Evolutionary conservation across 176 grass and related monocot species (phyloP).

Genomic region (Aegilops tauschii): DNA sequence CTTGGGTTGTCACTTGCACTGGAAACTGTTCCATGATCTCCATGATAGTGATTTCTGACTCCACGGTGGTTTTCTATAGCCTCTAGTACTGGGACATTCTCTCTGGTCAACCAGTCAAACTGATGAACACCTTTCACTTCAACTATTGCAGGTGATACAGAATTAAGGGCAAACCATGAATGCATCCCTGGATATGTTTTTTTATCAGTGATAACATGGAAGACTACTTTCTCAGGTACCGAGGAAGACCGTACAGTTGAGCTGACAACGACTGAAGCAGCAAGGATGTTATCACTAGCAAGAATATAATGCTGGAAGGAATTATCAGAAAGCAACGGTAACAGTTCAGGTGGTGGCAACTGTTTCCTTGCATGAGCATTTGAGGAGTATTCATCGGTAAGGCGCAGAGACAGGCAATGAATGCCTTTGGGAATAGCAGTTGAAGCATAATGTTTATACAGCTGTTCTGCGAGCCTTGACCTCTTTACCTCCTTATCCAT

Average conservation of each 20-base stretch:
- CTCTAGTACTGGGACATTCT: constrained; percentile 91
- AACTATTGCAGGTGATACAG: constrained; percentile 75
- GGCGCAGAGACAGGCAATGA: constrained; percentile 85
- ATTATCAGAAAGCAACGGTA: constrained; percentile 83
- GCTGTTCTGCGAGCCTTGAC: constrained; percentile 76
- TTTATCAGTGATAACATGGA: constrained; percentile 96
- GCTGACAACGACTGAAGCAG: constrained; percentile 86
- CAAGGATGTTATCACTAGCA: constrained; percentile 92
- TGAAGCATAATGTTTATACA: constrained; percentile 88
- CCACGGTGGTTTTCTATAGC: constrained; percentile 82
- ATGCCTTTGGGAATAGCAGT: constrained; percentile 93
- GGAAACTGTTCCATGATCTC: constrained; percentile 68
- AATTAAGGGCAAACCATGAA: constrained; percentile 98
- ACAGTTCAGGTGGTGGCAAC: constrained; percentile 85
- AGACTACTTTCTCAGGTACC: constrained; percentile 66
- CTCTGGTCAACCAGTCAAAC: constrained; percentile 94
- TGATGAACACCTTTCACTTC: constrained; percentile 97
- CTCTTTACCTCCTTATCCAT: constrained; percentile 86
- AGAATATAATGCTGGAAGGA: constrained; percentile 85
- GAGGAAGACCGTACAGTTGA: constrained; percentile 67
- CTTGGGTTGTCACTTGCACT: constrained; percentile 66
- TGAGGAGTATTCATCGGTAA: constrained; percentile 96
- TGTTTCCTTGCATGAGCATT: constrained; percentile 96
- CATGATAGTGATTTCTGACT: constrained; percentile 91
- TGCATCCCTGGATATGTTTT: constrained; percentile 97